Base-by-base conservation (phyloP, 2,329 filamentous ascomycete genomes). In the Intubia oerlemansii region DNA sequence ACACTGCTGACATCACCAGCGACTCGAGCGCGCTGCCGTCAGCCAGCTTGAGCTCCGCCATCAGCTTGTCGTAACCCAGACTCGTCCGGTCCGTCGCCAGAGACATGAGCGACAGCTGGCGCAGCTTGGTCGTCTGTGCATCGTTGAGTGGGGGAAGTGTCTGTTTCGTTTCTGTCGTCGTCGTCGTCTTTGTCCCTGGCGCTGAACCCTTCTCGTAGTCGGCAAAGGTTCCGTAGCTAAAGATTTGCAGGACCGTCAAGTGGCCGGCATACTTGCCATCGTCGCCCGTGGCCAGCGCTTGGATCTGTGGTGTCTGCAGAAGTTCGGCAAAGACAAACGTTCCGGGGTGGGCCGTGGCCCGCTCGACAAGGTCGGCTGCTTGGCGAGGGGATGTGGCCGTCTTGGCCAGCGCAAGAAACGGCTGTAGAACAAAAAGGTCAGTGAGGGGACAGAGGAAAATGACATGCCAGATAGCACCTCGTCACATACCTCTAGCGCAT, bases 301-400 rank as follows among this genome's bases (percentile, higher is more conserved):
- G 77, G 39, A 95, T 71, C 41, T 80, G 70, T 0, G 78, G 69
- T 1, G 72, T 70, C 41, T 77, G 64, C 21, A 98, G 70, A n/a
- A 98, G 72, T 54, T 95, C 85, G 39, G 78, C 69, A 56, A 98
- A 98, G 52, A 95, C 65, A 50, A 75, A 98, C 38, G 84, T 91
- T 50, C 82, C 79, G 17, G 78, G 70, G 32, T 73, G 73, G n/a
- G 81, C 82, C 28, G 82, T 95, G 36, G 84, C 88, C 52, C 82
- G 79, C 25, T 63, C 69, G 47, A 95, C 66, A 30, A 95, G 67
- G 47, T 92, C 82, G 44, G 78, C 74, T 24, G 84, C 76, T 33
- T 82, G 80, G 41, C 78, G 74, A 23, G 81, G 74, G 9, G 82
- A 81, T 6, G 69, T 79, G 36, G 80, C 81, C 9, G 81, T 78